Evolutionary conservation across 352 stramenopile genomes (phyloP).

Genomic region (Aphanomyces euteiches): DNA sequence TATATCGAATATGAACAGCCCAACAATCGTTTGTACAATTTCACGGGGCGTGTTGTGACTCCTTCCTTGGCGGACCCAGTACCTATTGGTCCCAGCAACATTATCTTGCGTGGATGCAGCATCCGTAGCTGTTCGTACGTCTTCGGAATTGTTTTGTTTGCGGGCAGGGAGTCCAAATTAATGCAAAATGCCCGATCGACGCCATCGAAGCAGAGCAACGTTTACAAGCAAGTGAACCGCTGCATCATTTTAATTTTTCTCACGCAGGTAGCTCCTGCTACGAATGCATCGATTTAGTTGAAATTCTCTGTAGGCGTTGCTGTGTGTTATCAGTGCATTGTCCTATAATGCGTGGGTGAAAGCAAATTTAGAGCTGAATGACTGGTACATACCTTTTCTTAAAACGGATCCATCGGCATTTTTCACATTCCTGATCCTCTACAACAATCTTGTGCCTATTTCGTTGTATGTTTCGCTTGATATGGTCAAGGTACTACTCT

Average conservation of each 20-base stretch:
- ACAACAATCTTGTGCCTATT: slow-evolving; percentile 95
- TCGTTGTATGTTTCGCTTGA: slow-evolving; percentile 95
- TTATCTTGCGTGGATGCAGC: slow-evolving; percentile 90
- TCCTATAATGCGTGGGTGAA: slow-evolving; percentile 19
- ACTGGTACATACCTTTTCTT: slow-evolving; percentile 10
- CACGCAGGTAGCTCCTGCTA: slow-evolving; percentile 36
- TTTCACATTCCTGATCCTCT: slow-evolving; percentile 91
- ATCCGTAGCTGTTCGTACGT: slow-evolving; percentile 90
- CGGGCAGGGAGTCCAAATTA: slow-evolving; percentile 85
- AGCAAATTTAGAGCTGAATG: background rate
- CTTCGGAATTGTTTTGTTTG: slow-evolving; percentile 86
- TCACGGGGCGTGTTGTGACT: slow-evolving; percentile 57
- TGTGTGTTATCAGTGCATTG: slow-evolving; percentile 6
- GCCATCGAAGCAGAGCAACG: slow-evolving; percentile 68
- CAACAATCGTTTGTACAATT: slow-evolving; percentile 62
- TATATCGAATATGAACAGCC: slow-evolving; percentile 56
- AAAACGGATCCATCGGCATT: slow-evolving; percentile 32
- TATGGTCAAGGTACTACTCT: slow-evolving; percentile 75
- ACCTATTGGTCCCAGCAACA: slow-evolving; percentile 44
- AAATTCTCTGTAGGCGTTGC: background rate
- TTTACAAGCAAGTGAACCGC: slow-evolving; percentile 65
- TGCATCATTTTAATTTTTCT: slow-evolving; percentile 69
- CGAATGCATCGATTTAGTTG: background rate
- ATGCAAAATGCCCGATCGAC: slow-evolving; percentile 68
- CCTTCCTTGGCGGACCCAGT: background rate